These are phyloP conservation scores for Populus trichocarpa DNA, from an alignment of 441 rosid species.

Conservation along the genomic window DNA sequence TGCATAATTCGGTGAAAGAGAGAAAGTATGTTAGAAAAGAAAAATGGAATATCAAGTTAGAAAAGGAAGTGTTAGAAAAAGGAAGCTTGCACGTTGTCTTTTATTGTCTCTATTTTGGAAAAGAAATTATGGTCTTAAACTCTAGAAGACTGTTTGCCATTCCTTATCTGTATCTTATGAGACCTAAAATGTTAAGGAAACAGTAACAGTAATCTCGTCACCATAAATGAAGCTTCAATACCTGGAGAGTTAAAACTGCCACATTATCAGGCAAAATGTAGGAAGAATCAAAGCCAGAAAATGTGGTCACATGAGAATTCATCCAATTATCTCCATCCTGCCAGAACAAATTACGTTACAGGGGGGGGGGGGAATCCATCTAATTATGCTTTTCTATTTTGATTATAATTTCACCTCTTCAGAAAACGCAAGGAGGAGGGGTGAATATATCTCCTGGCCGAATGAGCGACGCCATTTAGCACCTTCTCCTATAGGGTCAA, in stretches of 20 bases:
- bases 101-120: not conserved
- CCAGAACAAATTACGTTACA: conserved; percentile 1
- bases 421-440: conserved; percentile 51
- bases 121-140: not conserved
- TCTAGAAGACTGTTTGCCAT: not conserved
- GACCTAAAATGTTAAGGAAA: not conserved
- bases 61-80: not conserved
- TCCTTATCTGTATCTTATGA: conserved; percentile 1
- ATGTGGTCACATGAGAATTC: conserved; percentile 36
- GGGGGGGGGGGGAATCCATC: not conserved
- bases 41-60: not conserved
- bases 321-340: conserved; percentile 45
- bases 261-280: conserved; percentile 49
- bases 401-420: conserved; percentile 38
- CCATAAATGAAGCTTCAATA: conserved; percentile 9
- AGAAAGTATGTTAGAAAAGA: conserved; percentile 4
- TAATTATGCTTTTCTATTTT: not conserved
- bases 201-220: not conserved
- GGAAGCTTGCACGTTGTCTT: not conserved
- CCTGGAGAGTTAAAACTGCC: conserved; percentile 49
- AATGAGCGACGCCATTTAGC: conserved; percentile 60
- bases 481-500: conserved; percentile 55
- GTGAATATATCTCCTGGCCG: conserved; percentile 65
- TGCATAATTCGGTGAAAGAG: conserved; percentile 15
- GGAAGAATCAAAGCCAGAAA: conserved; percentile 48